Percentiles rank a stretch among this genome's conserved stretches.
Evolutionary conservation across 2,329 filamentous ascomycete species (phyloP).

Genomic region (Cladophialophora carrionii): DNA sequence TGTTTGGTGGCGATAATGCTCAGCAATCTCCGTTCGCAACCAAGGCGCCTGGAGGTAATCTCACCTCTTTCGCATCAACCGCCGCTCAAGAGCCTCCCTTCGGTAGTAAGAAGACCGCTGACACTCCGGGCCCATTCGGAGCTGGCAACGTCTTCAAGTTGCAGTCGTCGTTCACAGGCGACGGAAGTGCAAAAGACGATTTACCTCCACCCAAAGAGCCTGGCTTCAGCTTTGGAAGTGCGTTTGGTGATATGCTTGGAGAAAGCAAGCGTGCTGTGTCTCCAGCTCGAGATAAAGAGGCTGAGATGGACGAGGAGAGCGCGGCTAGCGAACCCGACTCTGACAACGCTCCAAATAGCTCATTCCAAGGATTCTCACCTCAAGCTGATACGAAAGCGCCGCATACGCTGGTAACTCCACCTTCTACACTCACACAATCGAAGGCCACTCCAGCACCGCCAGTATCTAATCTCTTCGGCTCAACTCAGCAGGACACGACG

Average conservation of each 20-base stretch:
- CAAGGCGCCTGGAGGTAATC: constrained; percentile 33
- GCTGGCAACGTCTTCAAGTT: constrained; percentile 46
- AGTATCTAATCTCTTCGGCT: constrained; percentile 45
- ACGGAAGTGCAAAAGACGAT: constrained; percentile 48
- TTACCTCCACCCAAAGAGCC: constrained; percentile 44
- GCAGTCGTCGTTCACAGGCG: constrained; percentile 51
- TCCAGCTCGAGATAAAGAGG: constrained; percentile 38
- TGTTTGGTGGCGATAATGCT: constrained; percentile 24
- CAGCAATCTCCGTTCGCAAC: constrained; percentile 42
- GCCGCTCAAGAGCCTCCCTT: constrained; percentile 30
- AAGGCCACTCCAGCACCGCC: constrained; percentile 41
- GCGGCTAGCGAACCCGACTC: constrained; percentile 25
- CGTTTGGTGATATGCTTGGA: constrained; percentile 48
- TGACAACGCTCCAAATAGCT: constrained; percentile 24
- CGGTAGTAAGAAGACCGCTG: constrained; percentile 40
- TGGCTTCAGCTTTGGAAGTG: constrained; percentile 46
- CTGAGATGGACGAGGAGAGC: constrained; percentile 39
- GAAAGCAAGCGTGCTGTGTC: constrained; percentile 32
- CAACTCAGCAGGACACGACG: constrained; percentile 37
- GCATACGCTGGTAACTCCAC: constrained; percentile 35
- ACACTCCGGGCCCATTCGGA: constrained; percentile 13
- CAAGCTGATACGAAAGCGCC: constrained; percentile 21
- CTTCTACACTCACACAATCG: constrained; percentile 35
- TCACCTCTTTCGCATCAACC: constrained; percentile 19
- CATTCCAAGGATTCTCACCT: constrained; percentile 11